Percentiles rank a stretch among this genome's conserved stretches.
Conservation (phyloP, 2,329 filamentous ascomycete genomes). For the Trichoderma breve region DNA sequence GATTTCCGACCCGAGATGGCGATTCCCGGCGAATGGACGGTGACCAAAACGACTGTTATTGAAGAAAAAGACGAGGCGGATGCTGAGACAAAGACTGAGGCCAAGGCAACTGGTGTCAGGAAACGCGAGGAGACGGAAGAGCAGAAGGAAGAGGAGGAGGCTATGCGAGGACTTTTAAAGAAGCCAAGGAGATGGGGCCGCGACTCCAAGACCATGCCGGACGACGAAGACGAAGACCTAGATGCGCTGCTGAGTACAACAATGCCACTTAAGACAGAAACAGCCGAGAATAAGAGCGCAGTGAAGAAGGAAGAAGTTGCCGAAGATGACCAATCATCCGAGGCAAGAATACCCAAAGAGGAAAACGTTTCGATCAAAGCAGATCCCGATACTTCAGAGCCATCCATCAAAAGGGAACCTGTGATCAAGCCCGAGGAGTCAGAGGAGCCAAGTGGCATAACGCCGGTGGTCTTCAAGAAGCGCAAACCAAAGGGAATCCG, state of each 20-base stretch:
- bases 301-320: conserved; percentile 27
- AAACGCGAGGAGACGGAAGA: conserved; percentile 63
- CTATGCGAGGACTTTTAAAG: conserved; percentile 59
- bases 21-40: conserved; percentile 84
- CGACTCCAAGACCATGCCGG: conserved; percentile 49
- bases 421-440: conserved; percentile 44
- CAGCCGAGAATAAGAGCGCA: conserved; percentile 29
- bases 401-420: conserved; percentile 9
- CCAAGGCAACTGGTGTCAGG: conserved; percentile 54
- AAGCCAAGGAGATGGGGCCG: conserved; percentile 55
- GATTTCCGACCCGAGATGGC: conserved; percentile 78
- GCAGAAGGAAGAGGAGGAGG: conserved; percentile 59
- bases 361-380: conserved; percentile 40
- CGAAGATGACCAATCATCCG: conserved; percentile 26
- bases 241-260: conserved; percentile 56
- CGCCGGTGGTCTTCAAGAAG: conserved; percentile 73
- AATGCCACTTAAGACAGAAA: conserved; percentile 24
- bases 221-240: conserved; percentile 54
- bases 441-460: conserved; percentile 24
- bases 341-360: conserved; percentile 26
- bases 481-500: conserved; percentile 67
- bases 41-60: conserved; percentile 62
- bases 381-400: conserved; percentile 32
- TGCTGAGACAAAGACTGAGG: conserved; percentile 42
- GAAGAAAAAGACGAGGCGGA: conserved; percentile 44